These are phyloP conservation scores for Camellia granthamiana DNA, from an alignment of 148 eudicot genomes.

Conservation along the genomic window DNA sequence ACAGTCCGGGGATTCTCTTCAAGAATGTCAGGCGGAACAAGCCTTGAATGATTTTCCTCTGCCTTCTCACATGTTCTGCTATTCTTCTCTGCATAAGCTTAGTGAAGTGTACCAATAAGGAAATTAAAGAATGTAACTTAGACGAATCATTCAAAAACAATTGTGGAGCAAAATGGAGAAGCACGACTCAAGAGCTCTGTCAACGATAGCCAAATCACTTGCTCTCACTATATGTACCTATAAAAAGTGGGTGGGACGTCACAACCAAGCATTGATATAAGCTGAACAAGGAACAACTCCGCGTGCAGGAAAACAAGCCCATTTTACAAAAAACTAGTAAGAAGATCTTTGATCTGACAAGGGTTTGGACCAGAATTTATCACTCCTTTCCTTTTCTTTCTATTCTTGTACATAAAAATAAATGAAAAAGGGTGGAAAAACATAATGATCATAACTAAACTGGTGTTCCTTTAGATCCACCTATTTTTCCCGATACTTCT, in stretches of 20 bases:
- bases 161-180: conserved; percentile 1
- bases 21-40: not conserved
- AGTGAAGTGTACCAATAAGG: not conserved
- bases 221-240: conserved; percentile 12
- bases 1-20: not conserved
- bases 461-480: not conserved
- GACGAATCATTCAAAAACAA: not conserved
- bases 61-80: not conserved
- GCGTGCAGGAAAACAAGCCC: not conserved
- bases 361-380: not conserved
- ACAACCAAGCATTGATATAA: not conserved
- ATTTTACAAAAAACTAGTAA: not conserved
- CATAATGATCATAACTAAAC: not conserved
- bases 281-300: not conserved
- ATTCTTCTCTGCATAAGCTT: not conserved
- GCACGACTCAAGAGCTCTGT: not conserved
- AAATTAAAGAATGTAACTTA: not conserved
- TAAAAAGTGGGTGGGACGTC: not conserved
- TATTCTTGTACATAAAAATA: not conserved
- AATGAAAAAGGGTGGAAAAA: not conserved
- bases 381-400: not conserved
- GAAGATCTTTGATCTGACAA: conserved; percentile 7
- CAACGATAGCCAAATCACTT: not conserved
- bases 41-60: not conserved
- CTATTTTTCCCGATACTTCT: not conserved